Evolutionary conservation across 2,329 filamentous ascomycete genomes (phyloP), one percentile per base, ranked within the genome.

Genomic region (Hypoxylon sp.): DNA sequence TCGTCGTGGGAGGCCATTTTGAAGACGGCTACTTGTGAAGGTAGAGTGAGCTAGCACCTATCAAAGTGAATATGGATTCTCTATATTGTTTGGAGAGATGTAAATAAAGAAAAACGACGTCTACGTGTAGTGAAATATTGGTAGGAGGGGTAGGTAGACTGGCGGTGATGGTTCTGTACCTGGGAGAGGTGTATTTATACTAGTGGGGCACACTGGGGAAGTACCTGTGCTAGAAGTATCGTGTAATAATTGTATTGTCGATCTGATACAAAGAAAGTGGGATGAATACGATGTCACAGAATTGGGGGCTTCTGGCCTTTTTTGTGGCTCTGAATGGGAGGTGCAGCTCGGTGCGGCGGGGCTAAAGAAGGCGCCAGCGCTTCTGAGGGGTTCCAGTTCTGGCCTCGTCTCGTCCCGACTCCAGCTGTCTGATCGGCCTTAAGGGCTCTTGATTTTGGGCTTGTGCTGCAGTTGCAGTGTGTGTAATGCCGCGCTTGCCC

Each of bases 1-100:
- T 93, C 88, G 73, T 91, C 85, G 78, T 88, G 85, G 76, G 89
- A 87, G 74, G 90, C 86, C 91, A 93, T 93, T 76, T 76, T 86
- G 81, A 74, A 66, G 61, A 69, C 64, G 35, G 66, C 31, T 53
- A 66, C 63, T 56, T 54, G 31, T 27, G 25, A 46, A 50, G n/a
- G n/a, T 31, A 42, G 10, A 44, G 53, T 27, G 44, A 64, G 37
- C 44, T 30, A 54, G 31, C 53, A 33, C 44, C 46, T 56, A 30
- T 25, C 7, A 31, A 33, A 13, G 33, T 33, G 37, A 54, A 31
- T 46, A 25, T 51, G 31, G 3, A 46, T 44, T 55, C 5, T 25
- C n/a, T 55, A 46, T 61, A 67, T 61, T 55, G 57, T 49, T 44
- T 56, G 46, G 40, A 62, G 61, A 50, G 30, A 56, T 31, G 50